Base-by-base conservation (phyloP, 2,329 filamentous ascomycete genomes). In the Ophiosphaerella narmari region DNA sequence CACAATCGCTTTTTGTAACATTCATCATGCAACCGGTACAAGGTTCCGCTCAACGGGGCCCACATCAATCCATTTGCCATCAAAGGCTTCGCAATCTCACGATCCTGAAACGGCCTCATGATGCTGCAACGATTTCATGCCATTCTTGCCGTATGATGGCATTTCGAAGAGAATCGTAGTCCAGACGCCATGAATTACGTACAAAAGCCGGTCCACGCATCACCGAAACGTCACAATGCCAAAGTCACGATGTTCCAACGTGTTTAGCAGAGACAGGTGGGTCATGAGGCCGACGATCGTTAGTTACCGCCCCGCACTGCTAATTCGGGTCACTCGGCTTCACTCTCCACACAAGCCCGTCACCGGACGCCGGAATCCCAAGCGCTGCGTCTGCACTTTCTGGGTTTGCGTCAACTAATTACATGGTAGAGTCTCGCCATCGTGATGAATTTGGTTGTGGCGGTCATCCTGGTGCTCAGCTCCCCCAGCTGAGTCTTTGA, bases 241-340 rank as follows among this genome's bases (percentile, higher is more conserved):
- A 55, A 54, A 48, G 43, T 43, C 37, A 50, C 50, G 46, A 46
- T 31, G 44, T 54, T 58, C 55, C 51, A 59, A 50, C 37, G 45
- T 45, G 34, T 60, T 60, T 48, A 38, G 53, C 48, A 43, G 50
- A 57, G 47, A 41, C 53, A 55, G 57, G 57, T 62, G 54, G 58
- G 58, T 64, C 65, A 67, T 62, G 59, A 59, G 62, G 60, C 54
- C 29, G 65, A 45, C 55, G 63, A 68, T 69, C 62, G 57, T 57
- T 59, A 60, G 62, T 57, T 57, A 56, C 43, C 47, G 48, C 55
- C 46, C 49, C 43, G 43, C 43, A 39, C 21, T 46, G 40, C 53
- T 59, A 42, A 55, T 47, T 59, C 60, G 54, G 59, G 52, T 55
- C 46, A 39, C 43, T 63, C 60, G 62, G 61, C 52, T 62, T 48